A percentile compares a stretch with the other conserved stretches of the same genome.
phyloP scores from a whole-genome alignment of 108 stramenopile species.

The Skeletonema tropicum region DNA sequence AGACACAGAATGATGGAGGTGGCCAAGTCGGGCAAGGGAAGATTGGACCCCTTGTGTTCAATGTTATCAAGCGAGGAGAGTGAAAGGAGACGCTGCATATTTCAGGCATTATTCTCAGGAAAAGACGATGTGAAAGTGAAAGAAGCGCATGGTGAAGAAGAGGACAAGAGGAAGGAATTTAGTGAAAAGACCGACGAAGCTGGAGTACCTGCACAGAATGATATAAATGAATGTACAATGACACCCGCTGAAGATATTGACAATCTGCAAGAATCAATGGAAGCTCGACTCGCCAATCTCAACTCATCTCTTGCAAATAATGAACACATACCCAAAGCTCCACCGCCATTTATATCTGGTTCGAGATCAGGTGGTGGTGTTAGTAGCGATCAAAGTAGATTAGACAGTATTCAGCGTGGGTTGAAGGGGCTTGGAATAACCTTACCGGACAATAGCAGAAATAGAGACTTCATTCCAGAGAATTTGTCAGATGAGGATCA shows the following conservation, averaged over 20 bases:
- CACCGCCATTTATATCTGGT: conserved; percentile 15
- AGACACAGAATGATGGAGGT: conserved; percentile 11
- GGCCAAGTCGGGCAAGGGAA: conserved; percentile 10
- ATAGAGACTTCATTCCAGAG: conserved; percentile 10
- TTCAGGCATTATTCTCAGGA: conserved; percentile 25
- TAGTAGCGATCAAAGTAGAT: conserved; percentile 10
- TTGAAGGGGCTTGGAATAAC: conserved; percentile 33
- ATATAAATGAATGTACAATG: neutral
- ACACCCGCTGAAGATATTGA: conserved; percentile 1
- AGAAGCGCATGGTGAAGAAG: neutral
- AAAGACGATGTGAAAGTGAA: neutral
- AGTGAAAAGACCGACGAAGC: neutral
- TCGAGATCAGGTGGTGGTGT: neutral
- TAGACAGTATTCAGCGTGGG: conserved; percentile 30
- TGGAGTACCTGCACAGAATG: neutral
- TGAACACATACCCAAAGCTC: conserved; percentile 5
- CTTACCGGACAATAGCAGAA: conserved; percentile 19
- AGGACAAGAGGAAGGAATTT: neutral
- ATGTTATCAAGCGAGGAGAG: conserved; percentile 24
- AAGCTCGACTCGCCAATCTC: conserved; percentile 25
- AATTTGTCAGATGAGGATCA: conserved; percentile 32
- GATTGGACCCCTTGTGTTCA: conserved; percentile 23
- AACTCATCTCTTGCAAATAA: conserved; percentile 14
- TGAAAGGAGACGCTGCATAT: conserved; percentile 11
- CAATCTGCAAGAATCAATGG: conserved; percentile 19